Evolutionary conservation across 169 alveolate species (phyloP).

Genomic region (Fabrea salina): DNA sequence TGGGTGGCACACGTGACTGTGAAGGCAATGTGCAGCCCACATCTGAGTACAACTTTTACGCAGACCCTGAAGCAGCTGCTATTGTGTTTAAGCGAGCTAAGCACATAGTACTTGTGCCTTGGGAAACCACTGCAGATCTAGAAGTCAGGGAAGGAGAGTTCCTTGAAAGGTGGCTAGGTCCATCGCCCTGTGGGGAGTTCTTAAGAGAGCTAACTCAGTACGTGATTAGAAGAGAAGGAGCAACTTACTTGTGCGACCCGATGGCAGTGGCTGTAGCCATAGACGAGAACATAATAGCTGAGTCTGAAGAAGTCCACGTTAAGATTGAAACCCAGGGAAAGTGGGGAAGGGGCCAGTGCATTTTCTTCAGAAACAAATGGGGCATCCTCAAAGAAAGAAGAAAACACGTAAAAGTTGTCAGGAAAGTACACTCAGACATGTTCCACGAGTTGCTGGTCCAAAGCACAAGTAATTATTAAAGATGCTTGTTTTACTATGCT

Average conservation of each 20-base stretch:
- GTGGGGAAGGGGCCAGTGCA: not conserved
- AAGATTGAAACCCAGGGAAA: not conserved
- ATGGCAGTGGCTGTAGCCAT: not conserved
- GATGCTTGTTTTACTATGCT: no score
- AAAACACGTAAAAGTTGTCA: not conserved
- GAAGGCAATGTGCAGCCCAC: conserved; percentile 44
- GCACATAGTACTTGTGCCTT: conserved; percentile 4
- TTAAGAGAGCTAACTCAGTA: not conserved
- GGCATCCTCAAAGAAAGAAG: not conserved
- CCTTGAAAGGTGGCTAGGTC: not conserved
- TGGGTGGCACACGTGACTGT: no score
- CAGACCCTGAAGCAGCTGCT: conserved; percentile 56
- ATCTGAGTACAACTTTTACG: not conserved
- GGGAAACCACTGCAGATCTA: conserved; percentile 32
- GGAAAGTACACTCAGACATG: not conserved
- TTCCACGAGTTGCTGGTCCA: no score
- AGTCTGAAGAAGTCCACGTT: not conserved
- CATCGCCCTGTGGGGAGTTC: not conserved
- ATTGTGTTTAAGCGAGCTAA: conserved; percentile 33
- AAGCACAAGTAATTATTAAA: no score
- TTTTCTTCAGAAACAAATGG: not conserved
- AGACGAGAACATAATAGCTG: not conserved
- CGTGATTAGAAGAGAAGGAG: not conserved
- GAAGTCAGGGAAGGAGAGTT: not conserved
- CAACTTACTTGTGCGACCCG: not conserved